A percentile compares a stretch with the other conserved stretches of the same genome.
Evolutionary conservation across 164 flowering plant species (phyloP).

Genomic region (Euptelea pleiosperma): DNA sequence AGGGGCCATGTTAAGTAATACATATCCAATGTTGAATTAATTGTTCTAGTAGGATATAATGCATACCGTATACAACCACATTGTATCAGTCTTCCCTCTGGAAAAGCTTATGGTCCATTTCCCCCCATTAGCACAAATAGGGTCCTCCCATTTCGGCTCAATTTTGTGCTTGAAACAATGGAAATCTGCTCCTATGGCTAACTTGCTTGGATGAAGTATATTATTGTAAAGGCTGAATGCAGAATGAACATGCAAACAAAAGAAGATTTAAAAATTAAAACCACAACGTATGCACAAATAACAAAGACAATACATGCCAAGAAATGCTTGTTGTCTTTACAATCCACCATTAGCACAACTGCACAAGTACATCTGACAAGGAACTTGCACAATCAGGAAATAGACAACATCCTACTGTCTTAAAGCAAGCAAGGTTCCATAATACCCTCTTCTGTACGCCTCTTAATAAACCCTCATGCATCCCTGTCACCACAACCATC

Average conservation of each 20-base stretch:
- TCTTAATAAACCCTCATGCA: no score
- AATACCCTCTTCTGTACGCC: no score
- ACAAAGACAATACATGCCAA: no score
- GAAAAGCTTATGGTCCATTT: conserved; percentile 67
- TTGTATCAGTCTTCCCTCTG: conserved; percentile 66
- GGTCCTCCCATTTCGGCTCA: conserved; percentile 99
- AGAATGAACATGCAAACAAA: conserved; percentile 3
- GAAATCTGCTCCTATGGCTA: conserved; percentile 66
- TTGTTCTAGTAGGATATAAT: conserved; percentile 1
- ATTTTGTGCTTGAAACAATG: conserved; percentile 80
- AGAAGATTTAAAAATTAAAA: neutral
- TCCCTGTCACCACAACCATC: no score
- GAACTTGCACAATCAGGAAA: neutral
- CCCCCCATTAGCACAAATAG: conserved; percentile 92
- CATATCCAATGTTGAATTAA: neutral
- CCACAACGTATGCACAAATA: neutral
- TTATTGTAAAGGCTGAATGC: conserved; percentile 77
- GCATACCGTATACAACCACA: conserved; percentile 85
- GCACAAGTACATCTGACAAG: neutral
- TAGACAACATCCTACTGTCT: neutral
- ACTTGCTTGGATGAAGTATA: conserved; percentile 79
- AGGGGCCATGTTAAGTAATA: neutral
- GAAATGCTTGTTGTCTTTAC: neutral
- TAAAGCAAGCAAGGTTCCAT: no score
- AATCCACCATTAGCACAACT: neutral